phyloP scores from a whole-genome alignment of 2,329 filamentous ascomycete species.

The Fusarium subtropicale region DNA sequence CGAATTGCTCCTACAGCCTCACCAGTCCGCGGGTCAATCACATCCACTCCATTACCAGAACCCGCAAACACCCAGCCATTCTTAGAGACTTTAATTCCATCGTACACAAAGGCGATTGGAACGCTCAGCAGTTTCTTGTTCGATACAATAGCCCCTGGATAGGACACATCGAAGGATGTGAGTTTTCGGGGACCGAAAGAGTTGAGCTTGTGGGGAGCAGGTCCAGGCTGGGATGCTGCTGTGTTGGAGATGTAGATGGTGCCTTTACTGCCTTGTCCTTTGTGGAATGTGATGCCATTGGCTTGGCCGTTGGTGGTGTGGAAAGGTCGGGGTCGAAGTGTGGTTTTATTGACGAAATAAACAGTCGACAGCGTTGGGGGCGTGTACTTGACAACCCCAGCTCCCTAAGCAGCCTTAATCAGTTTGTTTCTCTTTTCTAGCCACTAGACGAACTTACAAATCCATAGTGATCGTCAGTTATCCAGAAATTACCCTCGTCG shows the following conservation, averaged over 20 bases:
- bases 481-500: background rate
- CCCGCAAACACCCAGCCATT: background rate
- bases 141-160: background rate
- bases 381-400: background rate
- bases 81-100: background rate
- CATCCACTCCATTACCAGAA: background rate
- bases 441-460: background rate
- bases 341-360: background rate
- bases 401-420: background rate
- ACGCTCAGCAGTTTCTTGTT: background rate
- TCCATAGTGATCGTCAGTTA: background rate
- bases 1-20: background rate
- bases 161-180: background rate
- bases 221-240: background rate
- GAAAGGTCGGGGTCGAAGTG: background rate
- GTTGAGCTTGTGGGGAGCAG: background rate
- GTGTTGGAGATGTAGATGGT: background rate
- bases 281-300: background rate
- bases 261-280: background rate
- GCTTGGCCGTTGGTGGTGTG: background rate
- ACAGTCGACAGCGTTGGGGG: background rate
- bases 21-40: background rate
- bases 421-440: background rate
- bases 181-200: background rate
- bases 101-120: background rate